These are phyloP conservation scores for Seiridium unicorne DNA, from an alignment of 2,329 filamentous ascomycete species.

Conservation along the genomic window DNA sequence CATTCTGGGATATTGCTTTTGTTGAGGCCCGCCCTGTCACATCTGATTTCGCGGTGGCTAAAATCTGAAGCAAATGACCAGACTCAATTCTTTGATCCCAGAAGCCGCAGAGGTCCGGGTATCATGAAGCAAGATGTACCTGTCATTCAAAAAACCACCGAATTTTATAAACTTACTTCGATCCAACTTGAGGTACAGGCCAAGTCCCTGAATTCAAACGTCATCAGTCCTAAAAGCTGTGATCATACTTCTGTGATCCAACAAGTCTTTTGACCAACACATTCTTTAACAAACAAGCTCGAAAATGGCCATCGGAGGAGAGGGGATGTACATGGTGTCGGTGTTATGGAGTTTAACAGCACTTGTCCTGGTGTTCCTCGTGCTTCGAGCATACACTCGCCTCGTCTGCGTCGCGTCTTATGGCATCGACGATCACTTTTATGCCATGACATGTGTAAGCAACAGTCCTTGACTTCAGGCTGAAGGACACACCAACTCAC, in stretches of 20 bases:
- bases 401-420: slow-evolving; percentile 24
- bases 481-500: no score
- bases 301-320: slow-evolving; percentile 8
- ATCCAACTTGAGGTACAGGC: no score
- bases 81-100: no score
- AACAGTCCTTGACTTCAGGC: neutral
- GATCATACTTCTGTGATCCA: neutral
- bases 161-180: no score
- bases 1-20: neutral
- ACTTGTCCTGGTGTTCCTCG: slow-evolving; percentile 21
- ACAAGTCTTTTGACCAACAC: neutral
- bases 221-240: no score
- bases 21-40: neutral
- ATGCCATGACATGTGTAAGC: slow-evolving; percentile 26
- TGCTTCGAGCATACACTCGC: slow-evolving; percentile 21
- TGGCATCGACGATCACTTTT: slow-evolving; percentile 34
- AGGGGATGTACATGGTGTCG: slow-evolving; percentile 12
- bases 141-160: no score
- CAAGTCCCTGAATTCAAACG: no score
- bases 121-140: no score
- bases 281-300: neutral
- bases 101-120: no score
- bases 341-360: slow-evolving; percentile 23
- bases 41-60: neutral
- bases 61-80: neutral